Evolutionary conservation across 257 asterid species (phyloP), one percentile per base, ranked within the genome.

Genomic region (Nicotiana obtusifolia): DNA sequence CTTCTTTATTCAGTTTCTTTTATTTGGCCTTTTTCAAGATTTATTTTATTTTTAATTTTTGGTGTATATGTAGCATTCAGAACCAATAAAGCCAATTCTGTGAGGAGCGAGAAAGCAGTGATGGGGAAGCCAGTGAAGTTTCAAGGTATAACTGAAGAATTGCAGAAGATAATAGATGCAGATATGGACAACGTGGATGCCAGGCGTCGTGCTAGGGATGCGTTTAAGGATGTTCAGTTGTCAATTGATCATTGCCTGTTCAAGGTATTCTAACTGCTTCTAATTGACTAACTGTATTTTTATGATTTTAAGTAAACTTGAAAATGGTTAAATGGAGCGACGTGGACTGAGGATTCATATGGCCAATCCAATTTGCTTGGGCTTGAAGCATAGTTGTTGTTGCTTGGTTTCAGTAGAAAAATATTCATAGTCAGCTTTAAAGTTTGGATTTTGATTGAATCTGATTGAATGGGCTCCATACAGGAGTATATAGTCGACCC

Each of bases 231-330:
- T 64, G 54, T 77, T 66, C 85, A 82, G 62, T 80, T 82, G 37
- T 82, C 85, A n/a, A 82, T 82, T 47, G 85, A 82, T 64, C 85
- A 82, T 82, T 77, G 65, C 57, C 30, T 82, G 52, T 77, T 82
- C 44, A 82, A 82, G 85, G 85, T 82, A 68, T 28, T 81, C 33
- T n/a, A 35, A 16, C 8, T 71, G 30, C 15, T 44, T 5, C 31
- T 19, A 20, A 5, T 26, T 64, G 4, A 62, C 13, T 26, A 5
- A 62, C 35, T 10, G 4, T 13, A 26, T 4, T 62, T 62, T 26
- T 62, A 4, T 22, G 6, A 62, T 10, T 62, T 17, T 62, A 62
- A 26, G 35, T 24, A 64, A 17, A 28, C 7, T 64, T 64, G 20
- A 52, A 52, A 11, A 41, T 52, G 57, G 57, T 14, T 4, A 15